Evolutionary conservation across 225 moss, liverwort and hornwort species (phyloP), one percentile per base, ranked within the genome.

Genomic region (Sphagnum contortum): DNA sequence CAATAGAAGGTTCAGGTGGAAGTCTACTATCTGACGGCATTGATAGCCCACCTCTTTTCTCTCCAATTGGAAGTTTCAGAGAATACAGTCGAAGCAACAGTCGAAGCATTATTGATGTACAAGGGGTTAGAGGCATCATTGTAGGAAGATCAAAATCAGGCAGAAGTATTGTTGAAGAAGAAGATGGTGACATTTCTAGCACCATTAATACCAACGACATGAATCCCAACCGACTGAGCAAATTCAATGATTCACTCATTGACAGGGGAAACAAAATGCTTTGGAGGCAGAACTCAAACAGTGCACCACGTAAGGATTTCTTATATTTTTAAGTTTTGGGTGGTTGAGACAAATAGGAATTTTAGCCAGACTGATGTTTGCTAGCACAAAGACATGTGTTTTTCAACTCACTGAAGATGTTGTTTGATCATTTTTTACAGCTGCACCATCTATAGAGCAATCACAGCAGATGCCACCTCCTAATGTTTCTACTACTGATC

Each of bases 11-110:
- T 10, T 7, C 8, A 13, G 57, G 45, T 65, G 76, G 61, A 58
- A 57, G 3, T 6, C 11, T 48, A 4, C 57, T 44, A 12, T 67
- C n/a, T 47, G 68, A 68, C 52, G 60, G 68, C 60, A 68, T 68
- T 53, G 68, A 68, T 7, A 68, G 68, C 49, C 61, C 68, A 68
- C 45, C 44, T 8, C 9, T 68, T 45, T 53, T 60, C 8, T 68
- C 68, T 68, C 68, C 61, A 60, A 29, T 68, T 47, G 48, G 63
- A 48, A 63, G 48, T 6, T 49, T 49, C 63, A 44, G 48, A 48
- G 68, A 58, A 10, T 51, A 49, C 48, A 48, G 48, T 9, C 48
- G 4, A 47, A 58, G 47, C 4, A 50, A 49, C 48, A 3, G 12
- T 12, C 47, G 14, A 46, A 6, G 53, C 10, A 57, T 44, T 46